A percentile compares a stretch with the other conserved stretches of the same genome.
These are phyloP conservation scores for Macroventuria anomochaeta DNA, from an alignment of 2,329 filamentous ascomycete genomes.

Conservation along the genomic window DNA sequence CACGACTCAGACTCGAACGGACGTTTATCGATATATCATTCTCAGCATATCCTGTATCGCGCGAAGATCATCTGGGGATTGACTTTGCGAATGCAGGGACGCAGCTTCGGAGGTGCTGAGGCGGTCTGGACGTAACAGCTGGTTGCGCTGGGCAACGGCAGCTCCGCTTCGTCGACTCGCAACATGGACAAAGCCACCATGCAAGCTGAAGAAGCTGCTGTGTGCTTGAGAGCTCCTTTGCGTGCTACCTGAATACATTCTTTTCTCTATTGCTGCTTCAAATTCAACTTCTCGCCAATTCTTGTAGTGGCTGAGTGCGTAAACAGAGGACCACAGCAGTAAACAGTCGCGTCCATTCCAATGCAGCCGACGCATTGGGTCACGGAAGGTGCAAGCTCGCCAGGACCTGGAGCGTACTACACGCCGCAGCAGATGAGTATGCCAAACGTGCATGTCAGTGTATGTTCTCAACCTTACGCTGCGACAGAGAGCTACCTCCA, in stretches of 20 bases:
- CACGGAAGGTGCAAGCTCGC: conserved; percentile 45
- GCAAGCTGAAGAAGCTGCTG: conserved; percentile 21
- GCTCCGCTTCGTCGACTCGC: conserved; percentile 30
- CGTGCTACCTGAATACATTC: conserved; percentile 5
- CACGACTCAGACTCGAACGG: not conserved
- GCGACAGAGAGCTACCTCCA: conserved; percentile 71
- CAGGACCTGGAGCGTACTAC: conserved; percentile 46
- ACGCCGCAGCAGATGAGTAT: conserved; percentile 49
- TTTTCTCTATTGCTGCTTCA: not conserved
- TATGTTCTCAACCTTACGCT: not conserved
- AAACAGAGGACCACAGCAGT: not conserved
- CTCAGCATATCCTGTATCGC: conserved; percentile 10
- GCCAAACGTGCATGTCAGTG: conserved; percentile 3
- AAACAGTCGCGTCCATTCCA: conserved; percentile 1
- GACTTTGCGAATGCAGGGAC: conserved; percentile 23
- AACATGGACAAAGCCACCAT: conserved; percentile 41
- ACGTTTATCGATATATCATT: conserved; percentile 10
- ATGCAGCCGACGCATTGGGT: conserved; percentile 45
- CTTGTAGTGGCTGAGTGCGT: not conserved
- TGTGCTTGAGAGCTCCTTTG: conserved; percentile 11
- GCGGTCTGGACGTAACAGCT: conserved; percentile 19
- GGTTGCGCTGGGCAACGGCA: conserved; percentile 15
- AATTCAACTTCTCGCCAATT: not conserved
- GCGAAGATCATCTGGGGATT: conserved; percentile 15
- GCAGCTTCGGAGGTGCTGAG: conserved; percentile 19